Evolutionary conservation across 805 yeast genomes (phyloP).

Genomic region (Starmera dryadoides): DNA sequence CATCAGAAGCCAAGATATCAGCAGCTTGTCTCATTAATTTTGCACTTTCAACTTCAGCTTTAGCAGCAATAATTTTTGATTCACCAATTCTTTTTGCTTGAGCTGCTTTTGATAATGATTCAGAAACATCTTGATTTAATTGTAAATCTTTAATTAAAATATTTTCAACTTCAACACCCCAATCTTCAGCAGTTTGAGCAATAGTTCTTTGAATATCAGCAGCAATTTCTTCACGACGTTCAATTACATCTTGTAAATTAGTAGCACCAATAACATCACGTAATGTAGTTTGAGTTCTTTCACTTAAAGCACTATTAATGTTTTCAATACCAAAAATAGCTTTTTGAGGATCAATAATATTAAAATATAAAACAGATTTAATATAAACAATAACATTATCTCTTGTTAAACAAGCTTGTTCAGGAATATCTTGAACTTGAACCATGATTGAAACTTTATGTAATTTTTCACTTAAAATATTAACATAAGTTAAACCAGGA

Average conservation of each 20-base stretch:
- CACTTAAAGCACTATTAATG: constrained; percentile 49
- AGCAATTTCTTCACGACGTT: constrained; percentile 66
- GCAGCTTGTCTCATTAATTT: constrained; percentile 75
- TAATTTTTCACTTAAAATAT: constrained; percentile 55
- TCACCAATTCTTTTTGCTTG: constrained; percentile 73
- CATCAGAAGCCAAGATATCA: constrained; percentile 63
- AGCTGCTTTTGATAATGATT: constrained; percentile 64
- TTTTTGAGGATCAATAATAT: constrained; percentile 59
- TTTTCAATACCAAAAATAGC: constrained; percentile 52
- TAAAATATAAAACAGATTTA: constrained; percentile 62
- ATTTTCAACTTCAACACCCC: constrained; percentile 68
- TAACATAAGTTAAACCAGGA: constrained; percentile 61
- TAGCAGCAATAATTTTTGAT: constrained; percentile 65
- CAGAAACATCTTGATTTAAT: constrained; percentile 46
- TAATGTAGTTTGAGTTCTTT: constrained; percentile 66
- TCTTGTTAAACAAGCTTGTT: constrained; percentile 63
- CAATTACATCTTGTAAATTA: constrained; percentile 62
- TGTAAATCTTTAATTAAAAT: constrained; percentile 61
- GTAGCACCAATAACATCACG: constrained; percentile 67
- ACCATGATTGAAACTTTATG: constrained; percentile 45
- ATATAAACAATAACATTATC: constrained; percentile 59
- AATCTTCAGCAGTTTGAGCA: constrained; percentile 50
- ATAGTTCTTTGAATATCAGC: constrained; percentile 55
- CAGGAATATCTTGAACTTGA: constrained; percentile 56
- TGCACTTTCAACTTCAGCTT: constrained; percentile 71